phyloP scores from a whole-genome alignment of 139 green algal species.

The Trebouxia sp. region DNA sequence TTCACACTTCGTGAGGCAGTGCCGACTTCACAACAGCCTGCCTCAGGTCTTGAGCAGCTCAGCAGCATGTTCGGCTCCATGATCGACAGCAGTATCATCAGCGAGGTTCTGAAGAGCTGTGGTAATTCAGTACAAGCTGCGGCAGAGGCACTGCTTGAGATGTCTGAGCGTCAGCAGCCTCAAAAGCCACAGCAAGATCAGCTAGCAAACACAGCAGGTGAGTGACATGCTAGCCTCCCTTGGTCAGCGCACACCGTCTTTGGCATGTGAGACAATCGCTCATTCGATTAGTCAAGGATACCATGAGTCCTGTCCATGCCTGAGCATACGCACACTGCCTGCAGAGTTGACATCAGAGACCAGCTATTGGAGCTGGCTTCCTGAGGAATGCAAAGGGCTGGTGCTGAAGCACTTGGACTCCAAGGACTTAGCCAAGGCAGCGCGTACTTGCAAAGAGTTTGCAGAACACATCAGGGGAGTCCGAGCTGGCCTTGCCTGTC shows the following conservation, averaged over 20 bases:
- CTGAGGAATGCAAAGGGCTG: constrained; percentile 7
- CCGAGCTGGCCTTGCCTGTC: background rate
- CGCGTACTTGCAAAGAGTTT: constrained; percentile 5
- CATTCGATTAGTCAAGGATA: too few relatives aligned
- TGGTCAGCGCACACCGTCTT: background rate
- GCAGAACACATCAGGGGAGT: constrained; percentile 14
- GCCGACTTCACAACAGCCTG: background rate
- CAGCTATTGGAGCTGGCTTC: constrained; percentile 20
- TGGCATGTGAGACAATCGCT: background rate
- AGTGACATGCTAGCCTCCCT: too few relatives aligned
- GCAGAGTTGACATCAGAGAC: background rate
- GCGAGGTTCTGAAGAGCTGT: background rate
- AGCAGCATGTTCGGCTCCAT: background rate
- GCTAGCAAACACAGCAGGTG: background rate
- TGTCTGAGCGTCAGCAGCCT: background rate
- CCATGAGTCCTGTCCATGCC: background rate
- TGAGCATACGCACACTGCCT: background rate
- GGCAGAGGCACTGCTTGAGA: background rate
- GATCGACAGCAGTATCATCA: background rate
- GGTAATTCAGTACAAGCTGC: background rate
- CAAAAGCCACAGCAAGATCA: background rate
- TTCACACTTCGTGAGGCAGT: background rate
- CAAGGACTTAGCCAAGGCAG: background rate
- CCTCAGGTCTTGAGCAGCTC: background rate
- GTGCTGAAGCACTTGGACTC: constrained; percentile 7